Evolutionary conservation across 208 protist genomes (phyloP).

Genomic region (Phytomonas francai): DNA sequence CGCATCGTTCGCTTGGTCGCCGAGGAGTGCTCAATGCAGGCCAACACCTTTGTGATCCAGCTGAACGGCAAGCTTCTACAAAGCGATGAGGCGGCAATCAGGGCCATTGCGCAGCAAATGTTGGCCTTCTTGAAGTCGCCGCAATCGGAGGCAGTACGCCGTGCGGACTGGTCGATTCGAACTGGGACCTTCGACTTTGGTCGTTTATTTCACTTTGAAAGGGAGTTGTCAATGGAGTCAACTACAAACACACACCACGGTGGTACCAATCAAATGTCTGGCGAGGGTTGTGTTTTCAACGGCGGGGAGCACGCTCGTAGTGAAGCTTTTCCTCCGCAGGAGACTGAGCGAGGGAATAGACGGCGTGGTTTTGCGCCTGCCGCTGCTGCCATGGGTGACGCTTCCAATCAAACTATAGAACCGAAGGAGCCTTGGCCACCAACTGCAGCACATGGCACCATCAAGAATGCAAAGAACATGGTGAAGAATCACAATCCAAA

Average conservation of each 20-base stretch:
- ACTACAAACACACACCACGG: background rate
- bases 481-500: background rate
- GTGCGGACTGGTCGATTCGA: slow-evolving; percentile 38
- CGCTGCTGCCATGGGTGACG: background rate
- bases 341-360: background rate
- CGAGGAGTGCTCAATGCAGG: slow-evolving; percentile 34
- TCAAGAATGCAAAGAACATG: background rate
- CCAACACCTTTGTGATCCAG: slow-evolving; percentile 50
- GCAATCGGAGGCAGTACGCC: slow-evolving; percentile 38
- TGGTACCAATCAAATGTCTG: background rate
- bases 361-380: background rate
- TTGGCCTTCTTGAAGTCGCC: slow-evolving; percentile 46
- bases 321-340: background rate
- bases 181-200: slow-evolving; percentile 75
- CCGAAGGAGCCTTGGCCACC: background rate
- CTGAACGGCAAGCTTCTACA: slow-evolving; percentile 60
- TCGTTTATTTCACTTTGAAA: slow-evolving; percentile 57
- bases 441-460: background rate
- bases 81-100: slow-evolving; percentile 53
- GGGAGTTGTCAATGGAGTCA: slow-evolving; percentile 10
- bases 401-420: background rate
- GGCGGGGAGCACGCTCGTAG: background rate
- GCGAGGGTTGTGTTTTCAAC: background rate
- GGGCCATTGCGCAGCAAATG: slow-evolving; percentile 59
- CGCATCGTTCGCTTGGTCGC: slow-evolving; percentile 62